Percentiles rank a stretch among this genome's conserved stretches.
Conservation (phyloP, 495 filamentous ascomycete species). For the Hypoxylon fragiforme region DNA sequence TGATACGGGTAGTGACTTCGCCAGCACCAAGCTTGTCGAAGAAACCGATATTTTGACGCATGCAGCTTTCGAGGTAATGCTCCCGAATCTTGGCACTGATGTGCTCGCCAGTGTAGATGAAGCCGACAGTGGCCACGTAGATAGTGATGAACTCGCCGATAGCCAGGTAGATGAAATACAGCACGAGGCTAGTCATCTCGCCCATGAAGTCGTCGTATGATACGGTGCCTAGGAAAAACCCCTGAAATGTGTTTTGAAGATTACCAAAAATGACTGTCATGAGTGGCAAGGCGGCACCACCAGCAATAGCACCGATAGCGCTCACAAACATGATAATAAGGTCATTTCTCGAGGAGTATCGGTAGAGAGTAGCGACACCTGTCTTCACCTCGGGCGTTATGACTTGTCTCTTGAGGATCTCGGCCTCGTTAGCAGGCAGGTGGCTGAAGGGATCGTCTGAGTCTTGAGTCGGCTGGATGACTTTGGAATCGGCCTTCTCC, state of each 20-base stretch:
- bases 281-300: conserved; percentile 79
- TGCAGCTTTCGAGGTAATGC: conserved; percentile 78
- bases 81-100: conserved; percentile 82
- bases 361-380: conserved; percentile 68
- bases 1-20: conserved; percentile 91
- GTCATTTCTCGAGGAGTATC: conserved; percentile 79
- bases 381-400: conserved; percentile 67
- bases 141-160: conserved; percentile 81
- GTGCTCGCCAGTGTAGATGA: conserved; percentile 93
- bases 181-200: conserved; percentile 64
- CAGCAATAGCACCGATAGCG: conserved; percentile 69
- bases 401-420: conserved; percentile 65
- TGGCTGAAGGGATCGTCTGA: conserved; percentile 55
- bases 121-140: conserved; percentile 82
- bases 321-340: conserved; percentile 70
- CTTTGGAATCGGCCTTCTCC: conserved; percentile 57
- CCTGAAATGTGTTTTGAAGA: conserved; percentile 71
- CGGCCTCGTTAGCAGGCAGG: conserved; percentile 53
- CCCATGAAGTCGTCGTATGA: conserved; percentile 58
- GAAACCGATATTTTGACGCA: conserved; percentile 89
- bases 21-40: conserved; percentile 91
- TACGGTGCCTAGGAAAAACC: conserved; percentile 56
- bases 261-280: conserved; percentile 88
- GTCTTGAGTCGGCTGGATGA: conserved; percentile 36
- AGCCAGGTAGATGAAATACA: conserved; percentile 91